These are phyloP conservation scores for Salvia rosmarinus DNA, from an alignment of 257 asterid species.

Conservation along the genomic window DNA sequence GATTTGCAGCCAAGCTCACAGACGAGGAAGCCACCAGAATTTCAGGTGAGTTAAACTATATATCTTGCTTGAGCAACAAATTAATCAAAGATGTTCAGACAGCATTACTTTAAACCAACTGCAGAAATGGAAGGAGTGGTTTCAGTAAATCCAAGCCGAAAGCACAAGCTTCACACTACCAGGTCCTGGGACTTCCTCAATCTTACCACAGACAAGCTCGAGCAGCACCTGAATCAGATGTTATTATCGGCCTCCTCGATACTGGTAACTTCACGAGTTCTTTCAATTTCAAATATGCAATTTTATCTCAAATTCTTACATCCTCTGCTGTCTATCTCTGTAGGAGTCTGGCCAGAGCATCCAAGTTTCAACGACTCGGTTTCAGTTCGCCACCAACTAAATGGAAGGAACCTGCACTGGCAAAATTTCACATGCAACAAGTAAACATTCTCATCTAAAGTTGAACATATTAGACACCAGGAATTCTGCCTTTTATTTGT, in stretches of 20 bases:
- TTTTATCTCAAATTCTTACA: no score
- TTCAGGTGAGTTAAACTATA: constrained; percentile 33
- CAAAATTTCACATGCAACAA: constrained; percentile 71
- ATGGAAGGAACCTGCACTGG: constrained; percentile 61
- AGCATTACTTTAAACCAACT: not conserved
- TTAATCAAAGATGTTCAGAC: not conserved
- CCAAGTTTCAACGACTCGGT: constrained; percentile 58
- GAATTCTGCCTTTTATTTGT: not conserved
- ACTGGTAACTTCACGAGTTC: constrained; percentile 33
- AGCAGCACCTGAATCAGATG: constrained; percentile 39
- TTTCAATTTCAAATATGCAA: not conserved
- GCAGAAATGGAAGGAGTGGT: constrained; percentile 56
- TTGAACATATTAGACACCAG: not conserved
- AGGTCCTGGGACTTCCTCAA: constrained; percentile 61
- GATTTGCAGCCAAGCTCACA: constrained; percentile 69
- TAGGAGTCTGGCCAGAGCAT: constrained; percentile 71
- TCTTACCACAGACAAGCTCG: constrained; percentile 34
- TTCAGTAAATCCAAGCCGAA: constrained; percentile 49
- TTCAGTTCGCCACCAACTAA: constrained; percentile 57
- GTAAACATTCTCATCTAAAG: constrained; percentile 32
- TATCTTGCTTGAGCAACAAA: not conserved
- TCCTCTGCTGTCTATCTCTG: not conserved
- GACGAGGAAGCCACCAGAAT: constrained; percentile 43
- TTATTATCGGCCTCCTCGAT: constrained; percentile 53
- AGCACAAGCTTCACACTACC: constrained; percentile 48